Percentiles rank a stretch among this genome's conserved stretches.
Conservation (phyloP, 2,329 filamentous ascomycete genomes). For the Drechmeria coniospora region DNA sequence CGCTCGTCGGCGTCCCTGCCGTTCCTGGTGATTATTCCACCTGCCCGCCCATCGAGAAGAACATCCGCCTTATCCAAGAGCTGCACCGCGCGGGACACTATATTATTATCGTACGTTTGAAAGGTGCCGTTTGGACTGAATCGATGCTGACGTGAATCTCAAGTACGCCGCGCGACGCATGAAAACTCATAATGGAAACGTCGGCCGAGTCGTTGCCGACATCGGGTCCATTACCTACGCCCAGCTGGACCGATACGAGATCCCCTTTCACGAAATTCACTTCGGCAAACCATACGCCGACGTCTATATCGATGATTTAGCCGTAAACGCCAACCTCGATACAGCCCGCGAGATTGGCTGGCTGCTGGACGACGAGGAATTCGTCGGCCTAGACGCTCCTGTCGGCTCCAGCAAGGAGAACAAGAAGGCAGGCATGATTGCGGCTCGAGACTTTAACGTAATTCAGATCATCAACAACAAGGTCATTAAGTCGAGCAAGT, state of each 20-base stretch:
- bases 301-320: constrained; percentile 14
- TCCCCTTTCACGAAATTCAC: constrained; percentile 14
- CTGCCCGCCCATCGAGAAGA: constrained; percentile 14
- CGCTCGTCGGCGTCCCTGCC: constrained; percentile 13
- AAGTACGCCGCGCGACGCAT: constrained; percentile 1
- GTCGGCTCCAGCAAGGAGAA: constrained; percentile 5
- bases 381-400: constrained; percentile 3
- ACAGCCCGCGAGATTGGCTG: constrained; percentile 14
- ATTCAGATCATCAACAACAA: constrained; percentile 15
- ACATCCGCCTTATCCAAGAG: constrained; percentile 14
- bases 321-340: constrained; percentile 14
- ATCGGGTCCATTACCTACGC: constrained; percentile 12
- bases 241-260: constrained; percentile 12
- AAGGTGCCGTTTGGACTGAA: not conserved
- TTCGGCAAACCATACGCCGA: constrained; percentile 16
- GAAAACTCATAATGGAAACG: constrained; percentile 12
- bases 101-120: constrained; percentile 13
- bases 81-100: constrained; percentile 14
- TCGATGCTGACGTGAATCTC: not conserved
- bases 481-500: constrained; percentile 16
- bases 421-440: constrained; percentile 13
- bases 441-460: constrained; percentile 15
- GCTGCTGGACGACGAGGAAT: constrained; percentile 11
- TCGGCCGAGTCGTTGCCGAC: constrained; percentile 13
- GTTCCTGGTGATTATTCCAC: constrained; percentile 14